Conservation (phyloP, 352 stramenopile species). For the Globisporangium lucens region DNA sequence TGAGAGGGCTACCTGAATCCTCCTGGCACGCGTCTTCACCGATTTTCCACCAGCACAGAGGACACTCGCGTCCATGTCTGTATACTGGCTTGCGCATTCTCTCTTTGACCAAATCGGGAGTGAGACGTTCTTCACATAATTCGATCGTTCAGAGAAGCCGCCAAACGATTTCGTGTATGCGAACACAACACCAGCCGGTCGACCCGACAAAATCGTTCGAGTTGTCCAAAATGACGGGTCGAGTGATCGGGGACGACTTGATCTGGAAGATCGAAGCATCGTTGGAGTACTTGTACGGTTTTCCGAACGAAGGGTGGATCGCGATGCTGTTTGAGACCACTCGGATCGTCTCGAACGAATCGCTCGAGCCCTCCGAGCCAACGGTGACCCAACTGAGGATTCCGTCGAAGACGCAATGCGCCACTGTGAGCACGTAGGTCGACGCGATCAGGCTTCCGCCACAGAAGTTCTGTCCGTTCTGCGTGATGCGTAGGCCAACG, state of each 20-base stretch:
- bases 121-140: background rate
- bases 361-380: background rate
- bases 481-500: background rate
- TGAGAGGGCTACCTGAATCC: background rate
- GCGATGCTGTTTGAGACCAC: background rate
- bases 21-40: background rate
- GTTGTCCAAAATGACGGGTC: background rate
- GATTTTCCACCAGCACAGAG: background rate
- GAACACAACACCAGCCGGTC: too few species aligned
- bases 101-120: background rate
- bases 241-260: background rate
- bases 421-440: background rate
- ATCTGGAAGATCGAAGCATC: slow-evolving; percentile 3
- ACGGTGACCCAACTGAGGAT: background rate
- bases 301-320: background rate
- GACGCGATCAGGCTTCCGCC: background rate
- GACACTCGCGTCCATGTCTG: background rate
- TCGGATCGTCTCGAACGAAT: background rate
- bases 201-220: background rate
- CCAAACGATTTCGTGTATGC: too few species aligned
- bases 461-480: background rate
- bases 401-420: background rate
- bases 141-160: too few species aligned
- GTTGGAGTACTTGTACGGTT: background rate
- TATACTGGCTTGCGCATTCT: background rate